These are phyloP conservation scores for Aspergillus ustus DNA, from an alignment of 2,329 filamentous ascomycete genomes.

Conservation along the genomic window DNA sequence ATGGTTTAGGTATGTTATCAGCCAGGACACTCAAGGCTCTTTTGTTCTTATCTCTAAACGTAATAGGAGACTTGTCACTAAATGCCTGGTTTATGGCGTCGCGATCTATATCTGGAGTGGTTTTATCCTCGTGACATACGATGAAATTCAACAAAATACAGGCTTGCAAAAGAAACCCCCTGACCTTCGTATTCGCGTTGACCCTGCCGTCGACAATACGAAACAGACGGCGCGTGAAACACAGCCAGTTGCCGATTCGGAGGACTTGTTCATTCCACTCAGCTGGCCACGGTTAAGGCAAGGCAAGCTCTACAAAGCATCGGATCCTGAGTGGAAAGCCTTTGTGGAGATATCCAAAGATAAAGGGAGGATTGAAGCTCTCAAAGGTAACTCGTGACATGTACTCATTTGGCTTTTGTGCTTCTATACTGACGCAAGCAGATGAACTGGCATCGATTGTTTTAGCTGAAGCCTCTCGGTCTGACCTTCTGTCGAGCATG, in stretches of 20 bases:
- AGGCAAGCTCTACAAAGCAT: conserved; percentile 36
- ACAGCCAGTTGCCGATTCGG: conserved; percentile 43
- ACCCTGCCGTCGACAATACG: not conserved
- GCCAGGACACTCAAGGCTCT: not conserved
- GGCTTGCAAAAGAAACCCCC: not conserved
- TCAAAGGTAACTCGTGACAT: conserved; percentile 45
- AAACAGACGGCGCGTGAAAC: not conserved
- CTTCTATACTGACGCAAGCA: conserved; percentile 31
- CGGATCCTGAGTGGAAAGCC: conserved; percentile 66
- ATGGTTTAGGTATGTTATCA: conserved; percentile 36
- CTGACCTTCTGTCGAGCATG: conserved; percentile 49
- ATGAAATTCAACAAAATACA: conserved; percentile 27
- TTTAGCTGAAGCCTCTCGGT: conserved; percentile 47
- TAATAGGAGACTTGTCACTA: conserved; percentile 35
- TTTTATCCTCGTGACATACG: conserved; percentile 36
- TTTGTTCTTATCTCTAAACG: conserved; percentile 6
- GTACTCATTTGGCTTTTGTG: not conserved
- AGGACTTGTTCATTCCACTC: conserved; percentile 64
- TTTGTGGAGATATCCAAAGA: conserved; percentile 65
- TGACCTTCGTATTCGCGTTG: not conserved
- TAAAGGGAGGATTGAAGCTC: conserved; percentile 50
- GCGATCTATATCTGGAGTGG: conserved; percentile 41
- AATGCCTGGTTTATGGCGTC: conserved; percentile 36
- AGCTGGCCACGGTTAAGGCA: conserved; percentile 52
- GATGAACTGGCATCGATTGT: conserved; percentile 54